phyloP scores from a whole-genome alignment of 805 yeast genomes.

The Yarrowia sp. region DNA sequence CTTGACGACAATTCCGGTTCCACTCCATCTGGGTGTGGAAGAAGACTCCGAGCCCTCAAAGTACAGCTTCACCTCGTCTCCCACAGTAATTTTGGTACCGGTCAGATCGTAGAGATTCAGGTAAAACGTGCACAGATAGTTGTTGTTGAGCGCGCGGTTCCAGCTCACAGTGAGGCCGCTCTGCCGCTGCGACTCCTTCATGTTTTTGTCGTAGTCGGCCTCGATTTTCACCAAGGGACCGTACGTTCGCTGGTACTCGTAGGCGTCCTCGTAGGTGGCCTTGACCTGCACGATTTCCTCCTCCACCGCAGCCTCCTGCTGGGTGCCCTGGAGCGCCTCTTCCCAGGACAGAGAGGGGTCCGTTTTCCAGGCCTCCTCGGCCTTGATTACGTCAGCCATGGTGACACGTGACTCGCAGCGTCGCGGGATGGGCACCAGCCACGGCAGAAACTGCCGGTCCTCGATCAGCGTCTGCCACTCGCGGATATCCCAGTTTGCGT shows the following conservation, averaged over 20 bases:
- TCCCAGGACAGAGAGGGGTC: slow-evolving; percentile 73
- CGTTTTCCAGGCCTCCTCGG: slow-evolving; percentile 83
- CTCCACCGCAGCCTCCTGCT: slow-evolving; percentile 55
- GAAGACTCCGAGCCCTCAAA: slow-evolving; percentile 64
- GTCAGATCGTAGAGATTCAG: slow-evolving; percentile 71
- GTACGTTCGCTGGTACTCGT: slow-evolving; percentile 81
- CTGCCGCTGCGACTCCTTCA: slow-evolving; percentile 78
- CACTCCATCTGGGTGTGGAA: slow-evolving; percentile 72
- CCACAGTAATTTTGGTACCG: slow-evolving; percentile 75
- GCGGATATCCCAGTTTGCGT: slow-evolving; percentile 82
- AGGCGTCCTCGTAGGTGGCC: slow-evolving; percentile 80
- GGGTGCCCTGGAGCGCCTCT: slow-evolving; percentile 59
- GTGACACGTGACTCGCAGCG: slow-evolving; percentile 51
- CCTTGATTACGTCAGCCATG: slow-evolving; percentile 67
- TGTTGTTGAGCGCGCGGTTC: slow-evolving; percentile 70
- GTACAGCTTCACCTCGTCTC: slow-evolving; percentile 78
- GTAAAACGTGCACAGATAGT: slow-evolving; percentile 71
- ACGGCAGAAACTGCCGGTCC: slow-evolving; percentile 74
- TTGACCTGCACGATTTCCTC: slow-evolving; percentile 72
- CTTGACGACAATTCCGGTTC: slow-evolving; percentile 72
- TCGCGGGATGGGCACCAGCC: slow-evolving; percentile 66
- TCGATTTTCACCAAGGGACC: slow-evolving; percentile 84
- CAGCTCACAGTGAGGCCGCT: slow-evolving; percentile 76
- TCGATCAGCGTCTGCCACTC: slow-evolving; percentile 90
- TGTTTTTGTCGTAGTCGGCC: slow-evolving; percentile 74